Percentiles rank a stretch among this genome's conserved stretches.
Evolutionary conservation across 805 yeast species (phyloP).

Genomic region (Candida pseudofarinosa): DNA sequence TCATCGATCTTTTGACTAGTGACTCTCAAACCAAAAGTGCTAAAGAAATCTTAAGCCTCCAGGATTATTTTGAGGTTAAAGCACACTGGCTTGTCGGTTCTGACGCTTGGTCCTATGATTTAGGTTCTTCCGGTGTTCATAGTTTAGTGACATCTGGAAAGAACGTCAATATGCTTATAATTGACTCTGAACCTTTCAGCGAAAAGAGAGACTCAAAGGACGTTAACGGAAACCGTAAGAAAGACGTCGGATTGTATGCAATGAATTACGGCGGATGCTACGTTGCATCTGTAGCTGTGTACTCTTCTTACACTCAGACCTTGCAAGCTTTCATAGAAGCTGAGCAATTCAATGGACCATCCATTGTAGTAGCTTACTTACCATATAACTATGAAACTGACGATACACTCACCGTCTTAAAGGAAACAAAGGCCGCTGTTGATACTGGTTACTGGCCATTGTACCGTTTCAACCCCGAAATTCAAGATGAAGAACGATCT

Average conservation of each 20-base stretch:
- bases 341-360: constrained; percentile 84
- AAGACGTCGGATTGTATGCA: constrained; percentile 90
- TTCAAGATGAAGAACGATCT: constrained; percentile 46
- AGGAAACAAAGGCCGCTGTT: constrained; percentile 85
- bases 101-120: constrained; percentile 92
- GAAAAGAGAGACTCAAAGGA: constrained; percentile 25
- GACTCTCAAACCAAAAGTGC: constrained; percentile 40
- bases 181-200: constrained; percentile 77
- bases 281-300: constrained; percentile 92
- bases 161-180: constrained; percentile 78
- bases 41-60: constrained; percentile 41
- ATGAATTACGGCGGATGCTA: constrained; percentile 88
- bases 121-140: constrained; percentile 90
- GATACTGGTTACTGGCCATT: constrained; percentile 97
- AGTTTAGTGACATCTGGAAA: constrained; percentile 70
- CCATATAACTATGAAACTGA: constrained; percentile 68
- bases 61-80: constrained; percentile 43
- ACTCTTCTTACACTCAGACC: constrained; percentile 90
- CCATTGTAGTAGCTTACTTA: constrained; percentile 83
- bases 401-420: constrained; percentile 67
- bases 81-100: constrained; percentile 87
- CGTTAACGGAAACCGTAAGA: constrained; percentile 58
- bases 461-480: constrained; percentile 74
- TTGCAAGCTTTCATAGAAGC: constrained; percentile 88
- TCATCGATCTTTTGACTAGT: constrained; percentile 34